Evolutionary conservation across 139 green algal genomes (phyloP).

Genomic region (Pleodorina starrii): DNA sequence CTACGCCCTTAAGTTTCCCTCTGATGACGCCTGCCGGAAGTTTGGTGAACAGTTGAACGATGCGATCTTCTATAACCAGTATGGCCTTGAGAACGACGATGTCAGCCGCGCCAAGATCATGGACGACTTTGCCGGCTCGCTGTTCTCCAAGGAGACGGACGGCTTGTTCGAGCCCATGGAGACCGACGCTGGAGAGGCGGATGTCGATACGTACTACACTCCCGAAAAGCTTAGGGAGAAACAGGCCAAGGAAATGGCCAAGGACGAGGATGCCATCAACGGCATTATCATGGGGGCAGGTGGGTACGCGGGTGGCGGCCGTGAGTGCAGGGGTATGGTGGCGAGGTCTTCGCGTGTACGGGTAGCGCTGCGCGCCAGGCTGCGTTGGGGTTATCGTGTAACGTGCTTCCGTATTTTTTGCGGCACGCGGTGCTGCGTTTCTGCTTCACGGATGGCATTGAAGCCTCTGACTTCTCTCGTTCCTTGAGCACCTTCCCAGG

Average conservation of each 20-base stretch:
- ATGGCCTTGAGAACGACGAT: conserved; percentile 73
- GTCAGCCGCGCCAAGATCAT: conserved; percentile 70
- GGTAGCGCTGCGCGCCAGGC: too few relatives aligned
- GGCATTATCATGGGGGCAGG: conserved; percentile 69
- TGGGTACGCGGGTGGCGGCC: neutral
- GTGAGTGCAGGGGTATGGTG: too few relatives aligned
- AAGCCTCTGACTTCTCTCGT: too few relatives aligned
- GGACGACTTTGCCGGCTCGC: conserved; percentile 63
- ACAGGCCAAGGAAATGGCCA: neutral
- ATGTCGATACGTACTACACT: neutral
- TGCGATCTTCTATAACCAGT: conserved; percentile 91
- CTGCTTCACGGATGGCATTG: too few relatives aligned
- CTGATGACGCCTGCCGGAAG: conserved; percentile 46
- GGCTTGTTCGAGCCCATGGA: conserved; percentile 63
- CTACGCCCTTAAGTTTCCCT: conserved; percentile 78
- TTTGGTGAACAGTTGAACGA: conserved; percentile 63
- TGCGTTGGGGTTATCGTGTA: too few relatives aligned
- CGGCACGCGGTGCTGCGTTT: too few relatives aligned
- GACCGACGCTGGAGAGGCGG: conserved; percentile 6
- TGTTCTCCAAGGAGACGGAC: conserved; percentile 64
- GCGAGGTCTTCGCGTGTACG: too few relatives aligned
- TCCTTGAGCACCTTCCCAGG: too few relatives aligned
- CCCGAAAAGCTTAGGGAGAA: conserved; percentile 36
- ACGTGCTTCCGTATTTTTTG: too few relatives aligned
- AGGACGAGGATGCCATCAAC: conserved; percentile 48